Conservation (phyloP, 2,329 filamentous ascomycete genomes). For the Myriosclerotinia duriaeana region DNA sequence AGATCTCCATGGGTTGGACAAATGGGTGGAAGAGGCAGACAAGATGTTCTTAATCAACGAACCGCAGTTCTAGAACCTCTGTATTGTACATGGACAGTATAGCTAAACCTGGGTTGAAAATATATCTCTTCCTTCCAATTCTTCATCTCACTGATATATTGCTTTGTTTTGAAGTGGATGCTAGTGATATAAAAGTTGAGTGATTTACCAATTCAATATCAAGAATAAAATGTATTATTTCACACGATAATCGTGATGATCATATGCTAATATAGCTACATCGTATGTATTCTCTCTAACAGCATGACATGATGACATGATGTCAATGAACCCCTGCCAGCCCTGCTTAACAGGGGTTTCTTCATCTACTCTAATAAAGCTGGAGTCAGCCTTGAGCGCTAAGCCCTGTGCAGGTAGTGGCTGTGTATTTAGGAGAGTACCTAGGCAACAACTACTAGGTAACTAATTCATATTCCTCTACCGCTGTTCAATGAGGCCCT, state of each 20-base stretch:
- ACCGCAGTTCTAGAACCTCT: constrained; percentile 3
- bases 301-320: not conserved
- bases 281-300: constrained; percentile 2
- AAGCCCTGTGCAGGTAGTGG: constrained; percentile 11
- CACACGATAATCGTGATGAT: not conserved
- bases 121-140: constrained; percentile 16
- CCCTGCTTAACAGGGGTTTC: not conserved
- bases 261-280: not conserved
- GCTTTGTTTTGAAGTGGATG: not conserved
- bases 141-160: not conserved
- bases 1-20: constrained; percentile 9
- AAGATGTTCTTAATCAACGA: constrained; percentile 15
- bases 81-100: constrained; percentile 20
- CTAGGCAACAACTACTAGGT: not conserved
- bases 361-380: not conserved
- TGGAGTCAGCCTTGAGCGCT: constrained; percentile 16
- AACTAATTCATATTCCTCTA: not conserved
- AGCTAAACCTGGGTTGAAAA: constrained; percentile 19
- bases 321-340: not conserved
- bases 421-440: not conserved
- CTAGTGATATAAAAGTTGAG: constrained; percentile 5
- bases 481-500: not conserved
- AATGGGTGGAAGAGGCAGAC: constrained; percentile 9
- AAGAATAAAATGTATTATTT: not conserved
- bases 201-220: constrained; percentile 7